These are phyloP conservation scores for Spergularia marina DNA, from an alignment of 148 eudicot species.

Conservation along the genomic window DNA sequence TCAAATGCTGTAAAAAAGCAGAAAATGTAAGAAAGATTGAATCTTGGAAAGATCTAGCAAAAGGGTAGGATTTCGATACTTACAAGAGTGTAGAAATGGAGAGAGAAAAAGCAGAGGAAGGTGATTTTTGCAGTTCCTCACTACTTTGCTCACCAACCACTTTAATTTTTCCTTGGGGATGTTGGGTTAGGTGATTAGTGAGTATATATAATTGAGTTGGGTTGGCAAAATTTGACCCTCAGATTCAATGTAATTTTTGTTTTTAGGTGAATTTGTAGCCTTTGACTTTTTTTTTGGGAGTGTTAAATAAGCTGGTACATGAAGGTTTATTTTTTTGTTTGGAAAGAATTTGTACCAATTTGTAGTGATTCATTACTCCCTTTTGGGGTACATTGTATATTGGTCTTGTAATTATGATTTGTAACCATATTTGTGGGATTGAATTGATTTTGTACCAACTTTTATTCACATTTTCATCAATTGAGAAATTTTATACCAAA, in stretches of 20 bases:
- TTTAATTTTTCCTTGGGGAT: not conserved
- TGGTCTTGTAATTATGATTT: not conserved
- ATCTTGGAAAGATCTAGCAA: slow-evolving; percentile 14
- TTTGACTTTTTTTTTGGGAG: not conserved
- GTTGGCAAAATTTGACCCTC: not conserved
- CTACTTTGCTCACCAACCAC: slow-evolving; percentile 14
- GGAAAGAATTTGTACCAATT: no score
- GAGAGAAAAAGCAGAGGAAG: slow-evolving; percentile 2
- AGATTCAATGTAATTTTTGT: slow-evolving; percentile 9
- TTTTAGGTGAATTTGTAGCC: not conserved
- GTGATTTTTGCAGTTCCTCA: not conserved
- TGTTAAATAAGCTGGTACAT: not conserved
- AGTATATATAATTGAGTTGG: not conserved
- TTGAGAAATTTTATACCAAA: no score
- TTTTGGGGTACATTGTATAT: no score
- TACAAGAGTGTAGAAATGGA: slow-evolving; percentile 19
- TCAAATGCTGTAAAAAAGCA: slow-evolving; percentile 6
- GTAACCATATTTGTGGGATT: not conserved
- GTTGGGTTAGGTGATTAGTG: not conserved
- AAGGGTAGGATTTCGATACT: slow-evolving; percentile 30
- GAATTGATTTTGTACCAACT: no score
- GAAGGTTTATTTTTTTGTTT: no score
- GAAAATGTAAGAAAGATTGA: slow-evolving; percentile 9
- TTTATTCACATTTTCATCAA: no score
- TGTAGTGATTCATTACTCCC: not conserved